Percentiles rank a stretch among this genome's conserved stretches.
phyloP scores from a whole-genome alignment of 2,329 filamentous ascomycete genomes.

The Alternaria sp. region DNA sequence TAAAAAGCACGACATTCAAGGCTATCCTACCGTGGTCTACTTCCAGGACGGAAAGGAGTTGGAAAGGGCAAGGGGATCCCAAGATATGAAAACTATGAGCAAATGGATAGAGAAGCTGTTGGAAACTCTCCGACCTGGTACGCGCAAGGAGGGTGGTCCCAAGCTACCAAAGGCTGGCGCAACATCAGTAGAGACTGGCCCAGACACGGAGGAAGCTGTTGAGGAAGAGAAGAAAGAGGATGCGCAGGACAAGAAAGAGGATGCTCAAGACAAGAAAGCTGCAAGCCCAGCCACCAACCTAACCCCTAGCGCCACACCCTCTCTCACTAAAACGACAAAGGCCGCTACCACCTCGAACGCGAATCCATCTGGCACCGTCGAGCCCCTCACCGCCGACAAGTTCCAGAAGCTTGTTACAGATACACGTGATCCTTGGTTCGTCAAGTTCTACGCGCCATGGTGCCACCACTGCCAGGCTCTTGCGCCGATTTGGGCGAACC shows the following conservation, averaged over 20 bases:
- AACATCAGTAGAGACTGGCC: conserved; percentile 56
- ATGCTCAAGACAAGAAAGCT: conserved; percentile 9
- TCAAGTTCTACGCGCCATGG: conserved; percentile 99
- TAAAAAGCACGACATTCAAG: conserved; percentile 67
- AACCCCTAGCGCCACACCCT: conserved; percentile 16
- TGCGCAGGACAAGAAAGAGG: conserved; percentile 22
- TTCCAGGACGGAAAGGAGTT: conserved; percentile 79
- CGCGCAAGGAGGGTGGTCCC: conserved; percentile 71
- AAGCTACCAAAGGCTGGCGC: conserved; percentile 77
- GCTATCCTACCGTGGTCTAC: conserved; percentile 79
- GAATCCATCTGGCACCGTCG: conserved; percentile 78
- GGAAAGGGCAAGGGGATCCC: conserved; percentile 71
- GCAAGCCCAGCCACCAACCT: conserved; percentile 8
- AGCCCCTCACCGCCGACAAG: conserved; percentile 79
- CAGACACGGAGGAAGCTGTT: conserved; percentile 47
- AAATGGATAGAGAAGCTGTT: conserved; percentile 77
- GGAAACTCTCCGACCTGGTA: conserved; percentile 81
- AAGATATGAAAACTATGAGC: conserved; percentile 72
- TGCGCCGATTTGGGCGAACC: conserved; percentile 86
- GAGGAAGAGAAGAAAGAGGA: conserved; percentile 47
- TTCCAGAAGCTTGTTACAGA: conserved; percentile 88
- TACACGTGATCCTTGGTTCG: conserved; percentile 92
- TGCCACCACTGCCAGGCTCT: conserved; percentile 94
- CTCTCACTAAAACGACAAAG: conserved; percentile 41
- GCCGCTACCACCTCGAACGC: conserved; percentile 50